Conservation (phyloP, 495 filamentous ascomycete species). For the Penicillium herquei region DNA sequence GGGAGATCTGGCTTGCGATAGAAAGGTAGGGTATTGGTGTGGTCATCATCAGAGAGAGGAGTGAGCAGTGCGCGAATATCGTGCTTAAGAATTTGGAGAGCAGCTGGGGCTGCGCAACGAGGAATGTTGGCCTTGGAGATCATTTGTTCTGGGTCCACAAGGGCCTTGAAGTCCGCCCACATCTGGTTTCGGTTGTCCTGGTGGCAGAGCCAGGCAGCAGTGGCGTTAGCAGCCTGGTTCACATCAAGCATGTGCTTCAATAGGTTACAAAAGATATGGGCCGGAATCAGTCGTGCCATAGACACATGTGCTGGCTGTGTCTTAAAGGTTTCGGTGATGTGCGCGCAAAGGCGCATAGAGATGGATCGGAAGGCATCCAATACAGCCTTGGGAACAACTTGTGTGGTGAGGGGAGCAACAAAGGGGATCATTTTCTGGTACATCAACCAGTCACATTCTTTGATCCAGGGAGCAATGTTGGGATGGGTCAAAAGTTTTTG, state of each 20-base stretch:
- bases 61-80: conserved; percentile 72
- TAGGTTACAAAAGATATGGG: conserved; percentile 82
- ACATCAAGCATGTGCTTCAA: conserved; percentile 83
- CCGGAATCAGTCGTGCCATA: conserved; percentile 80
- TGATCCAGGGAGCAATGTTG: conserved; percentile 85
- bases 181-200: conserved; percentile 63
- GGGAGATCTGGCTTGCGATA: conserved; percentile 44
- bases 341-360: conserved; percentile 70
- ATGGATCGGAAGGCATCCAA: conserved; percentile 82
- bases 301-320: conserved; percentile 79
- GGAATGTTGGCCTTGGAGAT: conserved; percentile 44
- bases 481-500: conserved; percentile 87
- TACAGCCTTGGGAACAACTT: conserved; percentile 82
- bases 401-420: conserved; percentile 76
- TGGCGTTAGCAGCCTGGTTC: conserved; percentile 74
- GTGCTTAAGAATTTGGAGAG: conserved; percentile 65
- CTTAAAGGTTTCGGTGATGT: conserved; percentile 77
- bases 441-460: conserved; percentile 90
- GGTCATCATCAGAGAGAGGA: conserved; percentile 36
- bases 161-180: conserved; percentile 85
- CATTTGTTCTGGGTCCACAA: conserved; percentile 67
- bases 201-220: conserved; percentile 49
- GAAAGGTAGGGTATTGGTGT: conserved; percentile 30
- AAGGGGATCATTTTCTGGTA: conserved; percentile 96
- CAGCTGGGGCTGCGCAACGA: conserved; percentile 41